A percentile compares a stretch with the other conserved stretches of the same genome.
Conservation (phyloP, 2,329 filamentous ascomycete species). For the Pseudogymnoascus sp. region DNA sequence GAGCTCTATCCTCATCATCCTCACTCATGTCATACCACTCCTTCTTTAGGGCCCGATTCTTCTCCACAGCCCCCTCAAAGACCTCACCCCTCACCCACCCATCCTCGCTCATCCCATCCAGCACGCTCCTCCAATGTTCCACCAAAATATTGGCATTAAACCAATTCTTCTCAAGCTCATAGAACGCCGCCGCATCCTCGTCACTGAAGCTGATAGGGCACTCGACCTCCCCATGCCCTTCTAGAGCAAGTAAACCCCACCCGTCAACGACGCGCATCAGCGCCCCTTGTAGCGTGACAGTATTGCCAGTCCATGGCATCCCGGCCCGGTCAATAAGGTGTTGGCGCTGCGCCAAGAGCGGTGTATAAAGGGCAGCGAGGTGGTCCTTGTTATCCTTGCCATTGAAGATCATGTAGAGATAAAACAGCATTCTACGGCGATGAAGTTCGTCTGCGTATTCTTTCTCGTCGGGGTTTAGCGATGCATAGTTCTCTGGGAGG, state of each 20-base stretch:
- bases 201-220: slow-evolving; percentile 12
- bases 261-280: slow-evolving; percentile 20
- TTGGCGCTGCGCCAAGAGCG: slow-evolving; percentile 20
- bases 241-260: slow-evolving; percentile 19
- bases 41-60: slow-evolving; percentile 5
- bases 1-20: background rate
- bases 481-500: slow-evolving; percentile 19
- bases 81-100: slow-evolving; percentile 24
- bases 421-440: slow-evolving; percentile 27
- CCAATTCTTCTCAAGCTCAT: background rate
- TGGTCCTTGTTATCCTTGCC: slow-evolving; percentile 23
- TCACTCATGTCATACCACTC: background rate
- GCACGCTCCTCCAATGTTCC: slow-evolving; percentile 18
- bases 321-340: slow-evolving; percentile 23
- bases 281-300: slow-evolving; percentile 24
- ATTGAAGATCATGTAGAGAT: slow-evolving; percentile 27
- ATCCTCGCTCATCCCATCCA: slow-evolving; percentile 23
- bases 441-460: slow-evolving; percentile 20
- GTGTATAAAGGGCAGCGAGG: slow-evolving; percentile 22
- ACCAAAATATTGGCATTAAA: slow-evolving; percentile 14
- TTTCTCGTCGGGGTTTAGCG: slow-evolving; percentile 18
- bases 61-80: slow-evolving; percentile 19
- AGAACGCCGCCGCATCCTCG: slow-evolving; percentile 14
- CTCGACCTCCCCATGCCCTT: background rate
- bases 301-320: slow-evolving; percentile 26